Percentiles rank a stretch among this genome's conserved stretches.
Conservation (phyloP, 106 monocot genomes). For the Xerophyta viscosa region DNA sequence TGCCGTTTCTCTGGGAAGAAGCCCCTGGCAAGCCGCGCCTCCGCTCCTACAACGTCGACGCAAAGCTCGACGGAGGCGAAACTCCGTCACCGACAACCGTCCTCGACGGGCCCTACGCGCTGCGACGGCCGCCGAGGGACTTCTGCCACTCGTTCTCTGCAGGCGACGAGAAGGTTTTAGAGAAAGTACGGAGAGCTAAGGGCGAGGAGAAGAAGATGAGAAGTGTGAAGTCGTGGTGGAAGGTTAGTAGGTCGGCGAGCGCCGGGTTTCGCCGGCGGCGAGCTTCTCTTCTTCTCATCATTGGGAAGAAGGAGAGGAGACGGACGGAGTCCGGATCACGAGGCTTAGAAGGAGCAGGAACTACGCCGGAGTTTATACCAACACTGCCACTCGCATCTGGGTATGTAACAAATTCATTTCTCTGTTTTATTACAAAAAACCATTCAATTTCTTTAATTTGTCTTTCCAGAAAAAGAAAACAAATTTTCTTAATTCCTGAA, state of each 20-base stretch:
- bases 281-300: too few species aligned
- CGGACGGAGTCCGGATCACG: neutral
- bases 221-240: neutral
- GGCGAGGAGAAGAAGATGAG: neutral
- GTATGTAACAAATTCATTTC: neutral
- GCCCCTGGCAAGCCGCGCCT: slow-evolving; percentile 44
- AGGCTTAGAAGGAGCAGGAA: slow-evolving; percentile 7
- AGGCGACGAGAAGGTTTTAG: slow-evolving; percentile 6
- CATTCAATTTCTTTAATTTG: neutral
- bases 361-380: neutral
- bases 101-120: slow-evolving; percentile 15
- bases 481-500: neutral
- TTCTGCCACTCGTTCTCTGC: neutral
- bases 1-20: slow-evolving; percentile 57
- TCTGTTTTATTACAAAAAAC: neutral
- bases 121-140: neutral
- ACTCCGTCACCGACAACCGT: slow-evolving; percentile 10
- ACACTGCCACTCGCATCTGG: slow-evolving; percentile 2
- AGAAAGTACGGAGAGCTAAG: neutral
- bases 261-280: too few species aligned
- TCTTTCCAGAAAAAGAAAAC: too few species aligned
- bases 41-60: too few species aligned
- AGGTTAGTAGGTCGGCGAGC: neutral
- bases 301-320: slow-evolving; percentile 8
- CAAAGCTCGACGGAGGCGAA: too few species aligned